Percentiles rank a stretch among this genome's conserved stretches.
These are phyloP conservation scores for Salix koriyanagi DNA, from an alignment of 345 rosid genomes.

Conservation along the genomic window DNA sequence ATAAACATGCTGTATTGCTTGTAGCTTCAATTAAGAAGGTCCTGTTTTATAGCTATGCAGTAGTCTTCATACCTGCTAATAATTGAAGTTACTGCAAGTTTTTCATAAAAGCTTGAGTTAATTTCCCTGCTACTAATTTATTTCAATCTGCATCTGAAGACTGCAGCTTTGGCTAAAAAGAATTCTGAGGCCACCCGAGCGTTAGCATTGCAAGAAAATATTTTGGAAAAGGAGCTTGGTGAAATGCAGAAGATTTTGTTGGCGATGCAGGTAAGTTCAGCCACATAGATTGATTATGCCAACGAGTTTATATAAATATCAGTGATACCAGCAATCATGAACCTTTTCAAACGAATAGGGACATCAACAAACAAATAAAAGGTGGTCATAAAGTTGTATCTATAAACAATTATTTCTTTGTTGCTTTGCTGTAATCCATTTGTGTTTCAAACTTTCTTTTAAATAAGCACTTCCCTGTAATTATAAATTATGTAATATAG, in stretches of 20 bases:
- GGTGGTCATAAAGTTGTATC: background rate
- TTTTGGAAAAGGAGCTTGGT: constrained; percentile 83
- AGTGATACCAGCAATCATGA: background rate
- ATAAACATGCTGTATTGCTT: background rate
- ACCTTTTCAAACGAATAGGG: background rate
- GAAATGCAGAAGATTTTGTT: constrained; percentile 88
- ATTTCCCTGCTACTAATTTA: constrained; percentile 2
- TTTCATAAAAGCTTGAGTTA: background rate
- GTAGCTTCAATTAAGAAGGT: background rate
- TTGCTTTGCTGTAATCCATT: background rate
- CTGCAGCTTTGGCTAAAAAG: constrained; percentile 94
- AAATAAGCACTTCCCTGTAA: background rate
- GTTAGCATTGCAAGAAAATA: constrained; percentile 70
- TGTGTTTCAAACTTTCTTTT: background rate
- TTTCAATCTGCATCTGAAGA: constrained; percentile 33
- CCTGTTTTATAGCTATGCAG: background rate
- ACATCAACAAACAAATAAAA: background rate
- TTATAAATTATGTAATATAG: background rate
- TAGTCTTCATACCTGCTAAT: background rate
- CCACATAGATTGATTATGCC: background rate
- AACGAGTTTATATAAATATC: background rate
- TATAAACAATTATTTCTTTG: background rate
- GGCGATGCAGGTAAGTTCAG: constrained; percentile 79
- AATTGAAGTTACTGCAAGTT: background rate
- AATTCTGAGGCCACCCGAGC: constrained; percentile 89